Conservation (phyloP, 495 filamentous ascomycete species). For the Cetradonia linearis region DNA sequence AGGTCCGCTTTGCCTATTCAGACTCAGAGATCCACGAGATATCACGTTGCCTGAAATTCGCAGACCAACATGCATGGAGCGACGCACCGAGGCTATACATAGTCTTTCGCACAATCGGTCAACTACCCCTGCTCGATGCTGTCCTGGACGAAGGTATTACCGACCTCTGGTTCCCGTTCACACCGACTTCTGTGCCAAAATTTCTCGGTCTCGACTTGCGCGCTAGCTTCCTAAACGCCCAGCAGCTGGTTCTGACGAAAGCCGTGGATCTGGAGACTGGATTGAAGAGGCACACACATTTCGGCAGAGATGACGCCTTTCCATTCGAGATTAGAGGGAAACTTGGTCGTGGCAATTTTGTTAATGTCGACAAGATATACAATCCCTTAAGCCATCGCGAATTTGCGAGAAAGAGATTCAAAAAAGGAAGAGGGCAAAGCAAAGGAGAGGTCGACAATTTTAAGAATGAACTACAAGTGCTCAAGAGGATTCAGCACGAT, state of each 20-base stretch:
- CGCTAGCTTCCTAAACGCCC: constrained; percentile 9
- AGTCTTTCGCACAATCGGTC: constrained; percentile 22
- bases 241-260: constrained; percentile 18
- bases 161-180: constrained; percentile 23
- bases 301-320: constrained; percentile 14
- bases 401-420: constrained; percentile 21
- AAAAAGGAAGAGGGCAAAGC: neutral
- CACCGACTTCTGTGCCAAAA: constrained; percentile 6
- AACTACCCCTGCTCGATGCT: constrained; percentile 13
- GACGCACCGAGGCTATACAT: constrained; percentile 21
- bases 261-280: constrained; percentile 25
- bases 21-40: neutral
- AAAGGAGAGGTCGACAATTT: constrained; percentile 12
- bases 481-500: constrained; percentile 18
- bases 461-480: constrained; percentile 19
- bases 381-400: constrained; percentile 14
- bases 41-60: neutral
- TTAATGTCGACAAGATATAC: constrained; percentile 15
- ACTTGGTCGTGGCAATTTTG: constrained; percentile 17
- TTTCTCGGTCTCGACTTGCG: constrained; percentile 3
- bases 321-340: constrained; percentile 13
- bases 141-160: constrained; percentile 17
- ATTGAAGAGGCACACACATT: constrained; percentile 17
- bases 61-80: constrained; percentile 9
- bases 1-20: neutral